A percentile compares a stretch with the other conserved stretches of the same genome.
These are phyloP conservation scores for Neurospora sp. DNA, from an alignment of 495 filamentous ascomycete species.

Conservation along the genomic window DNA sequence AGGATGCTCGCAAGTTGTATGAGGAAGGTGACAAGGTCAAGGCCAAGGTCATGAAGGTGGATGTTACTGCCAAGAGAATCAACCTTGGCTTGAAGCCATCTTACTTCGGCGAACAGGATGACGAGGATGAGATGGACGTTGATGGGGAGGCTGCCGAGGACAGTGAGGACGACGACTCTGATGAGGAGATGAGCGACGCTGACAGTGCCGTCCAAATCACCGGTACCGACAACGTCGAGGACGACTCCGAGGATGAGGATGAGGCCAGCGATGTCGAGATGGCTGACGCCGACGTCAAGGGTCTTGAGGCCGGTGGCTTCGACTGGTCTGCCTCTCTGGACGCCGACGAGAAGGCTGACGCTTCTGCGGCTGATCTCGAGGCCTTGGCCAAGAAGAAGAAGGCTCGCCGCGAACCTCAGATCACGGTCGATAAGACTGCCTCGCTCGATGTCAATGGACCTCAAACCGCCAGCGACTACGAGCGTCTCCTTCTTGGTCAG, in stretches of 20 bases:
- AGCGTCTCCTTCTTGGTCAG: constrained; percentile 83
- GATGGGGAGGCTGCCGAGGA: constrained; percentile 36
- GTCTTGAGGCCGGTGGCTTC: constrained; percentile 71
- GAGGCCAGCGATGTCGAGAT: constrained; percentile 36
- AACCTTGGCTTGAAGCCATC: constrained; percentile 87
- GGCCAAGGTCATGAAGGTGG: constrained; percentile 73
- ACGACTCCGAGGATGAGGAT: constrained; percentile 39
- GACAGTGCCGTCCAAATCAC: constrained; percentile 44
- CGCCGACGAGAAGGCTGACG: constrained; percentile 30
- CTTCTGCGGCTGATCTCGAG: constrained; percentile 37
- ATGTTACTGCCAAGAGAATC: constrained; percentile 61
- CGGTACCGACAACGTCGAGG: constrained; percentile 30
- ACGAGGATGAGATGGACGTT: constrained; percentile 41
- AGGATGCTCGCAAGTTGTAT: constrained; percentile 75
- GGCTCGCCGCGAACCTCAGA: constrained; percentile 66
- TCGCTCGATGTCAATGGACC: constrained; percentile 85
- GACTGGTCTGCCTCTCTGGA: constrained; percentile 68
- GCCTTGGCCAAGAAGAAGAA: constrained; percentile 56
- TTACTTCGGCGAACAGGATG: constrained; percentile 60
- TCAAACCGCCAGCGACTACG: constrained; percentile 80
- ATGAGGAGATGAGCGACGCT: constrained; percentile 40
- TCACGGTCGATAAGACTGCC: constrained; percentile 78
- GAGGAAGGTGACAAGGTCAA: constrained; percentile 84
- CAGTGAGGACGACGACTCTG: constrained; percentile 34
- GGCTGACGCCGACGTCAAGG: constrained; percentile 35